Base-by-base conservation (phyloP, 306 rosid species). In the Begonia peltatifolia region DNA sequence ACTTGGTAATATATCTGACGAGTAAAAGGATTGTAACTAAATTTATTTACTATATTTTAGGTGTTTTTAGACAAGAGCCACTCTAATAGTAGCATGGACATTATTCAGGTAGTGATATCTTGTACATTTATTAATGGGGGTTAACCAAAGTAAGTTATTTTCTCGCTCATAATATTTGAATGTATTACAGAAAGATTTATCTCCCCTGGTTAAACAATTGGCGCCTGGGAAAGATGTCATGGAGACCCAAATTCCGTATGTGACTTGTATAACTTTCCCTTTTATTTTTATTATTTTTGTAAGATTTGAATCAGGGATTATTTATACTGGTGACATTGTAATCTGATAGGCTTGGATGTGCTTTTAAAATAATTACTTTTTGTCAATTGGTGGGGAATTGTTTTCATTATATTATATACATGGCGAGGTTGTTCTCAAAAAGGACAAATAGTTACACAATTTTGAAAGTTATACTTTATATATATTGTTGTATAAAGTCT, bases 221-320 rank as follows among this genome's bases (percentile, higher is more conserved):
- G 95, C 74, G 35, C 95, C 94, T 50, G 67, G 70, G 42, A 72
- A 80, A 60, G 83, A 72, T 63, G 77, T 63, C 15, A 59, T 63
- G 65, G 90, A 67, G 59, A 78, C 87, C 65, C 90, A 85, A 67
- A 85, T 89, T 78, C 95, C 97, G 95, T 85, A 51, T 17, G 89
- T 78, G 48, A 52, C 60, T 69, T 44, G 12, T 44, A n/a, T 44
- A 44, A 10, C 6, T 10, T 44, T 44, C 14, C 14, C 16, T 49
- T 49, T 30, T 30, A 30, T 20, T 20, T 20, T 20, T 20, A 20
- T 20, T 20, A 2, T 30, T 30, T 1, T 30, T 30, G 6, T 30
- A 30, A 30, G 38, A 30, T 30, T 30, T 30, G 23, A 20, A 20
- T 20, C 8, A 30, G 1, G 8, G 38, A 30, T 30, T 30, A 30